These are phyloP conservation scores for Zygosaccharomyces pseudobailii DNA, from an alignment of 1,139 yeast species.

Conservation along the genomic window DNA sequence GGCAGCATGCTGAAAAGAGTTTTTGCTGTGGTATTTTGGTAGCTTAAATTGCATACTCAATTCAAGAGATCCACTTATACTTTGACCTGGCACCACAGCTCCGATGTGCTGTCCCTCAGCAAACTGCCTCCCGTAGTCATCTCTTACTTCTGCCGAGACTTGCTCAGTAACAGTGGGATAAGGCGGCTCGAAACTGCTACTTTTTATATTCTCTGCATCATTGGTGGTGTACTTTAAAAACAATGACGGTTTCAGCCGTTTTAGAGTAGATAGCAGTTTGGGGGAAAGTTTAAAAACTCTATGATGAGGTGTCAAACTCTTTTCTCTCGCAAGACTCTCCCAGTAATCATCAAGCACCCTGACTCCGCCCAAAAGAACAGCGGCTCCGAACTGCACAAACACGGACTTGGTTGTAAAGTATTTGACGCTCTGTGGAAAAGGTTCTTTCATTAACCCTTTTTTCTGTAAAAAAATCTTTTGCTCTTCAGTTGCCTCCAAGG, in stretches of 20 bases:
- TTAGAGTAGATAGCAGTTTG: conserved; percentile 15
- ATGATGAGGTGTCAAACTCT: conserved; percentile 48
- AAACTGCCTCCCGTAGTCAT: conserved; percentile 23
- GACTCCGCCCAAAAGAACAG: conserved; percentile 55
- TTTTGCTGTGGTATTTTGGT: conserved; percentile 38
- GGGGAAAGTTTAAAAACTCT: conserved; percentile 36
- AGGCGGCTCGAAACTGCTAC: conserved; percentile 21
- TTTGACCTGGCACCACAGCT: conserved; percentile 37
- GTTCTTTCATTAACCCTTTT: conserved; percentile 6
- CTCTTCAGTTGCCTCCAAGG: conserved; percentile 15
- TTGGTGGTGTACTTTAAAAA: not conserved
- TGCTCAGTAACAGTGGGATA: conserved; percentile 30
- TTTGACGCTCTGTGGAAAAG: not conserved
- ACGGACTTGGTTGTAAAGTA: conserved; percentile 41
- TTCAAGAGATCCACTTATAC: conserved; percentile 37
- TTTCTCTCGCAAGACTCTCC: conserved; percentile 60
- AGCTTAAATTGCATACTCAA: conserved; percentile 33
- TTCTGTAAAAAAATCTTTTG: conserved; percentile 13
- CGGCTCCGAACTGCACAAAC: conserved; percentile 69
- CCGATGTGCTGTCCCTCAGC: conserved; percentile 26
- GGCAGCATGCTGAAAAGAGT: conserved; percentile 27
- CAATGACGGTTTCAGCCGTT: conserved; percentile 20
- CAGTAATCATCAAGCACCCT: conserved; percentile 75
- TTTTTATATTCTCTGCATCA: conserved; percentile 4
- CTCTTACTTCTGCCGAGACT: conserved; percentile 24